Evolutionary conservation across 2,329 filamentous ascomycete genomes (phyloP), one percentile per base, ranked within the genome.

Genomic region (Mycosphaerella sp.): DNA sequence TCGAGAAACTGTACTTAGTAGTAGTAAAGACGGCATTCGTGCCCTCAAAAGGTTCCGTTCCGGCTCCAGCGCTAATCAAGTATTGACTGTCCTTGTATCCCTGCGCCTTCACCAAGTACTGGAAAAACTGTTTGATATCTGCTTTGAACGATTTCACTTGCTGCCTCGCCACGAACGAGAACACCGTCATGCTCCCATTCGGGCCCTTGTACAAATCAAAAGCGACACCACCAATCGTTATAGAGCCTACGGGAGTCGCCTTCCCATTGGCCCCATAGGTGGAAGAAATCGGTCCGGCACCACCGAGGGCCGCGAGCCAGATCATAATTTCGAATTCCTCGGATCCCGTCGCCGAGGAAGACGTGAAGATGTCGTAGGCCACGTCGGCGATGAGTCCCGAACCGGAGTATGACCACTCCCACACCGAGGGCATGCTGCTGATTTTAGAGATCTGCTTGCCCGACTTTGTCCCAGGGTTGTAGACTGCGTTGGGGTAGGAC

Each of bases 241-340:
- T 72, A 1, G 74, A 81, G 2, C 77, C 80, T 59, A 84, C 73
- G 5, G 79, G 61, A 12, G 54, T 59, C 1, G 60, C 46, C 6
- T 55, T 57, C 34, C 63, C 63, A 32, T 61, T 56, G 34, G 57
- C 48, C 14, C 70, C 48, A 14, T 53, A 59, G 32, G 44, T 82
- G 48, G 67, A 74, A 53, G 82, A 81, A 71, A 84, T 81, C 23
- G 80, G 79, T 4, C 80, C 80, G 1, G 79, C 80, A 48, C 78
- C 77, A 26, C 78, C 80, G 43, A 82, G 68, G 31, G 78, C 79
- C 3, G 73, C 77, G 44, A 84, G 45, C 82, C 83, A 86, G 60
- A 86, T 76, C 82, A 86, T 86, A 62, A 85, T 73, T 69, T 85
- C 83, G 64, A 80, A 84, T 61, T 80, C 72, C n/a, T 74, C 65